These are phyloP conservation scores for Dictyostelium firmibasis DNA, from an alignment of 78 protist genomes.

Conservation along the genomic window DNA sequence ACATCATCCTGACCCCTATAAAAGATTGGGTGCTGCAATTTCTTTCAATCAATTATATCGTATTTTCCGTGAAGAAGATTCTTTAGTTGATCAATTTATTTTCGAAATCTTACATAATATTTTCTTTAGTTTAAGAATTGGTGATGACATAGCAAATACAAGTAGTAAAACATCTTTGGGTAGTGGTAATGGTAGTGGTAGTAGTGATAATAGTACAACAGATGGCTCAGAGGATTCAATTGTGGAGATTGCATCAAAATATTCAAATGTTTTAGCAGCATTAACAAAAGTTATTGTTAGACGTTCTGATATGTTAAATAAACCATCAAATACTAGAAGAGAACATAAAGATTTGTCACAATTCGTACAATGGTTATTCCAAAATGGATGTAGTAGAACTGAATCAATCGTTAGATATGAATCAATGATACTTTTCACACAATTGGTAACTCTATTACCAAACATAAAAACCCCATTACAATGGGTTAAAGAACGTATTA, in stretches of 20 bases:
- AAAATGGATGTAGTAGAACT: not conserved
- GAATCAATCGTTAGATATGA: slow-evolving; percentile 29
- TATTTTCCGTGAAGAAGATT: slow-evolving; percentile 52
- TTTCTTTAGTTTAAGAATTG: slow-evolving; percentile 17
- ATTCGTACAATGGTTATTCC: slow-evolving; percentile 62
- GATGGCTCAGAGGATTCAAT: slow-evolving; percentile 1
- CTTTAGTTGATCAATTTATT: slow-evolving; percentile 42
- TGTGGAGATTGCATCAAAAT: slow-evolving; percentile 36
- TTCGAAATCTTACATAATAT: slow-evolving; percentile 59
- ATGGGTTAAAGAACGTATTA: slow-evolving; percentile 27
- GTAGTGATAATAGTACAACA: not conserved
- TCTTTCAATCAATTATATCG: slow-evolving; percentile 45
- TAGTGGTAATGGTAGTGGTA: not conserved
- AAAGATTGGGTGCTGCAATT: slow-evolving; percentile 83
- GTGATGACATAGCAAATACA: not conserved
- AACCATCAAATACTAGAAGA: slow-evolving; percentile 19
- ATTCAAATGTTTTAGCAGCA: slow-evolving; percentile 14
- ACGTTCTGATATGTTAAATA: slow-evolving; percentile 5
- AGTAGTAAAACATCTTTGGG: too few species aligned
- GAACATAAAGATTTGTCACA: slow-evolving; percentile 52
- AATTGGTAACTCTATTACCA: slow-evolving; percentile 35
- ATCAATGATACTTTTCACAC: slow-evolving; percentile 19
- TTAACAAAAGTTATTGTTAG: slow-evolving; percentile 36
- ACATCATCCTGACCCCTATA: slow-evolving; percentile 66
- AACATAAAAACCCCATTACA: slow-evolving; percentile 14